Evolutionary conservation across 169 alveolate species (phyloP), one percentile per base, ranked within the genome.

Genomic region (Prorocentrum cordatum): DNA sequence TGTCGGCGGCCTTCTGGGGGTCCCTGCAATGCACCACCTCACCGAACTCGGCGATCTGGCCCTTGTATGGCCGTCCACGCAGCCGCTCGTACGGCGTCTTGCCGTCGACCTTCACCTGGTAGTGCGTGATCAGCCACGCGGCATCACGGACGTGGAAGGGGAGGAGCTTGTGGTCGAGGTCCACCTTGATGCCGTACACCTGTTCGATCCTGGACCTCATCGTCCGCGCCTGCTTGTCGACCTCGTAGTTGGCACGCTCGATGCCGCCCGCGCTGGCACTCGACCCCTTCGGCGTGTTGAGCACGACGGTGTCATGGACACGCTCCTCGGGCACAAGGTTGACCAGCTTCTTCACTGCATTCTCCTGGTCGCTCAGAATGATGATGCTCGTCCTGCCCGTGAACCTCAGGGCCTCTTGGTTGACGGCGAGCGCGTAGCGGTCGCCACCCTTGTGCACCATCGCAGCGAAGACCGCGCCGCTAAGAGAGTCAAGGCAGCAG

Each of bases 1-100:
- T 24, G 35, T n/a, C 3, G 68, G 27, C 66, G 0, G 22, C 47
- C 26, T 50, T 12, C 72, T 54, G 29, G n/a, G n/a, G n/a, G n/a
- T n/a, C n/a, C n/a, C n/a, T n/a, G 39, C 9, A 54, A 35, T 42
- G 70, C 0, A 36, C 64, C 22, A 50, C 39, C 27, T 59, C 89
- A 1, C 16, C 14, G 22, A 10, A 27, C 35, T 79, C 89, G 7
- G 47, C 77, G 50, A 79, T 12, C 26, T 58, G 64, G 2, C 89
- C 77, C 0, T 35, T 27, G 47, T 35, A 77, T 7, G 24, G 47
- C 18, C 89, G 42, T 6, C 89, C 89, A 14, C 50, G 39, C n/a
- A 79, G 47, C 31, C 72, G 22, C n/a, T 58, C 61, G 2, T 75
- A 75, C 1, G 72, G 72, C 32, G 86, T 75, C 72, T 9, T 33